Base-by-base conservation (phyloP, 306 rosid species). In the Prinsepia uniflora region DNA sequence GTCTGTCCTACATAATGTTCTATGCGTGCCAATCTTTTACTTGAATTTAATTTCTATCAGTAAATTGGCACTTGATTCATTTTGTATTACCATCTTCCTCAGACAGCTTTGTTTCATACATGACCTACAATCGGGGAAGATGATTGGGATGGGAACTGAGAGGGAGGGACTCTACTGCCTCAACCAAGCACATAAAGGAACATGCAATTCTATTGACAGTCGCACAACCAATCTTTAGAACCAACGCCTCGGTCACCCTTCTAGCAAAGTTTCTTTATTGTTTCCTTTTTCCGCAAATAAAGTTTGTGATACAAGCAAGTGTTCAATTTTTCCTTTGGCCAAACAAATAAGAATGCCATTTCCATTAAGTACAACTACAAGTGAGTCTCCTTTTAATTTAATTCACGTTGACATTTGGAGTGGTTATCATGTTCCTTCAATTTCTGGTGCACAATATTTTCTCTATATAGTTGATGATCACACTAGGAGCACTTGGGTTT, bases 1-100 rank as follows among this genome's bases (percentile, higher is more conserved):
- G 22, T 46, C 58, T 4, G 20, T 58, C 3, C 75, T 71, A 10
- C 56, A 58, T 58, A 57, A 71, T 19, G 75, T 71, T 22, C 6
- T 59, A 13, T 71, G 57, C 11, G 58, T 72, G 18, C 57, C 59
- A 6, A 0, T 8, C 0, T 45, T 72, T 15, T 19, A 19, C 0
- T 41, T 47, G 7, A 61, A 62, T 19, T 12, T 45, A 6, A 61
- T 48, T 6, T 61, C 39, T 5, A 3, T 62, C 0, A 7, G 48
- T 6, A 60, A 34, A 36, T 9, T 49, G 6, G 5, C 52, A 9
- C 2, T 9, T 4, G 15, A 47, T 47, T 47, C 52, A 47, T 24
- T 24, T 2, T 24, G 2, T 24, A 24, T 24, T 2, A 24, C 30
- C 30, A 24, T 24, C 30, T 24, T 47, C 11, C 4, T 9, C 13